Evolutionary conservation across 169 alveolate genomes (phyloP), one percentile per base, ranked within the genome.

Genomic region (Plasmodium ovale): DNA sequence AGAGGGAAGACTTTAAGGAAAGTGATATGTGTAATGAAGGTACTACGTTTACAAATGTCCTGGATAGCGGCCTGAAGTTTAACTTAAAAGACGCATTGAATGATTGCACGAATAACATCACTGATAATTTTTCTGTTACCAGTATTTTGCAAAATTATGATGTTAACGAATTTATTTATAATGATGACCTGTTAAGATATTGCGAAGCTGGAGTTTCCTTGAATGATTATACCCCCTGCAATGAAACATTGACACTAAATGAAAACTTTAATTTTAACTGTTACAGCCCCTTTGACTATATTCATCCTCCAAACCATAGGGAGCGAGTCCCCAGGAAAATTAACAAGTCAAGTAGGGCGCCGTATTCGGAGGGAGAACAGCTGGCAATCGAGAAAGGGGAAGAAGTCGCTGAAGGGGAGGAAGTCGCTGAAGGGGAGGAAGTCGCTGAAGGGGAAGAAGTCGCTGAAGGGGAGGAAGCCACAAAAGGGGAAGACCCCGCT

Each of bases 291-390:
- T 59, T 67, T 51, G 87, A 85, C 21, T 85, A 85, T 68, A 47
- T 85, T 7, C 39, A 59, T 33, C 91, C 87, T n/a, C 91, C 91
- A 27, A 56, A 42, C 27, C n/a, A n/a, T n/a, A n/a, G n/a, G n/a
- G n/a, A n/a, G n/a, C n/a, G n/a, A n/a, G n/a, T n/a, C n/a, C n/a
- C n/a, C n/a, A n/a, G n/a, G n/a, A n/a, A n/a, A n/a, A n/a, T n/a
- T n/a, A 1, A 12, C 44, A 23, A 27, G 2, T 49, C 53, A 25
- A 60, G 19, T 27, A 37, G 21, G n/a, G 54, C 56, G 16, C 0
- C 56, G 12, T 14, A n/a, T n/a, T 3, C 19, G 14, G 27, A 47
- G 31, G 42, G n/a, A 27, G 51, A 5, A 35, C 6, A 21, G 6
- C 3, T 27, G 3, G n/a, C 42, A 0, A 14, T 10, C 23, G 73